Evolutionary conservation across 805 yeast species (phyloP).

Genomic region (Kregervanrija fluxuum): DNA sequence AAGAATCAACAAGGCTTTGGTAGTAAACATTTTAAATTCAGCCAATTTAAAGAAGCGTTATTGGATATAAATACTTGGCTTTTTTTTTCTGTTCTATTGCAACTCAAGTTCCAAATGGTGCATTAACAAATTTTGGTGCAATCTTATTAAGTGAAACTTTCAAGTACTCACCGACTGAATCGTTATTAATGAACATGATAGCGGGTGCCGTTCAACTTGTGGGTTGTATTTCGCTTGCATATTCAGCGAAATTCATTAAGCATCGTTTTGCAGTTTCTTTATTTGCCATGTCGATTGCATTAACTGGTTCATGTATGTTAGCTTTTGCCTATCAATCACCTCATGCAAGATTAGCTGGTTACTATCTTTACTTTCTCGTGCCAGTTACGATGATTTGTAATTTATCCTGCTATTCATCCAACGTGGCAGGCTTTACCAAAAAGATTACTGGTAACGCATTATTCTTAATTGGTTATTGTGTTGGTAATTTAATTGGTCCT

Average conservation of each 20-base stretch:
- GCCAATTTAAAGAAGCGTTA: slow-evolving; percentile 23
- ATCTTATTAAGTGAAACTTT: slow-evolving; percentile 25
- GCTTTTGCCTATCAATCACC: slow-evolving; percentile 16
- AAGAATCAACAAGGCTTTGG: slow-evolving; percentile 26
- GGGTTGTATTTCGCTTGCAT: slow-evolving; percentile 28
- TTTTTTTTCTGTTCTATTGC: slow-evolving; percentile 23
- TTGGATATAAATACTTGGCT: slow-evolving; percentile 35
- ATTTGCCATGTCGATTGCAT: slow-evolving; percentile 10
- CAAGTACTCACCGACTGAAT: slow-evolving; percentile 21
- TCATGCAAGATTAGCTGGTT: slow-evolving; percentile 18
- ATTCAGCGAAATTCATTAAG: slow-evolving; percentile 18
- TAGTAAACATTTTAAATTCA: slow-evolving; percentile 21
- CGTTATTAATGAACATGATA: slow-evolving; percentile 22
- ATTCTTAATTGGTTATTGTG: slow-evolving; percentile 56
- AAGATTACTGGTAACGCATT: slow-evolving; percentile 53
- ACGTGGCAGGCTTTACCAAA: slow-evolving; percentile 73
- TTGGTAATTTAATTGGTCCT: slow-evolving; percentile 68
- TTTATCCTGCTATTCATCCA: slow-evolving; percentile 38
- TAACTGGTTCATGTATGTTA: slow-evolving; percentile 11
- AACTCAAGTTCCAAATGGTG: slow-evolving; percentile 28
- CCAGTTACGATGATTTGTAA: slow-evolving; percentile 2
- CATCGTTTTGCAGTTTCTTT: slow-evolving; percentile 19
- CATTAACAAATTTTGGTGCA: slow-evolving; percentile 40
- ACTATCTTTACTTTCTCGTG: not conserved
- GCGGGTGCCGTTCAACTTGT: slow-evolving; percentile 26